These are phyloP conservation scores for Rhizophora mangle DNA, from an alignment of 345 rosid genomes.

Conservation along the genomic window DNA sequence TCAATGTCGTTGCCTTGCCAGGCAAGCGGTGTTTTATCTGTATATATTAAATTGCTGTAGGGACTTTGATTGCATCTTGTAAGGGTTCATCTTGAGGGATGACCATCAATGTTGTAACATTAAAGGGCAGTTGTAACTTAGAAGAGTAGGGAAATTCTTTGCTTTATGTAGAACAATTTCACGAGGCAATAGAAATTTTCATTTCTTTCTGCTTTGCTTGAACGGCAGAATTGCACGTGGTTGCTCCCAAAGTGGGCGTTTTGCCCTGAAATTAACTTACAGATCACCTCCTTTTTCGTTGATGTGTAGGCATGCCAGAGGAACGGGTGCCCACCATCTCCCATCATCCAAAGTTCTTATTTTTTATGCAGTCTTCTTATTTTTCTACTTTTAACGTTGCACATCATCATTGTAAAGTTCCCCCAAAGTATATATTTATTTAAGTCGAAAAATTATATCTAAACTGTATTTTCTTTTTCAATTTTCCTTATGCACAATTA, in stretches of 20 bases:
- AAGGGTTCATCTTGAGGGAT: constrained; percentile 16
- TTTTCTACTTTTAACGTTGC: too few species aligned
- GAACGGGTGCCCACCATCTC: too few species aligned
- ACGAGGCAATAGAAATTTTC: constrained; percentile 19
- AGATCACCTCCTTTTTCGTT: too few species aligned
- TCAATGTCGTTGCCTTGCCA: background rate
- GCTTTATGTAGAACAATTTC: constrained; percentile 46
- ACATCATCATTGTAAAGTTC: too few species aligned
- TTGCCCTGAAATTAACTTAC: too few species aligned
- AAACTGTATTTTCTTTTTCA: too few species aligned
- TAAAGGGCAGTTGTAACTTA: constrained; percentile 27
- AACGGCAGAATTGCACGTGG: constrained; percentile 63
- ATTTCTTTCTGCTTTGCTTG: background rate
- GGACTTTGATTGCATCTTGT: constrained; percentile 11
- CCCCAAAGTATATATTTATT: too few species aligned
- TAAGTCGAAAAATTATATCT: too few species aligned
- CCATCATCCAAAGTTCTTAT: too few species aligned
- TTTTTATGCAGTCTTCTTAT: too few species aligned
- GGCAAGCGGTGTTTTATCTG: constrained; percentile 19
- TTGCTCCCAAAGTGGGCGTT: constrained; percentile 34
- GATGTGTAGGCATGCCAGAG: too few species aligned
- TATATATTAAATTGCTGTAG: constrained; percentile 24
- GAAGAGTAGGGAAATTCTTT: constrained; percentile 40
- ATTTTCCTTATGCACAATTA: too few species aligned
- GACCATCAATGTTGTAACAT: constrained; percentile 26